Percentiles rank a stretch among this genome's conserved stretches.
Conservation (phyloP, 2,329 filamentous ascomycete species). For the Gaeumannomyces tritici region DNA sequence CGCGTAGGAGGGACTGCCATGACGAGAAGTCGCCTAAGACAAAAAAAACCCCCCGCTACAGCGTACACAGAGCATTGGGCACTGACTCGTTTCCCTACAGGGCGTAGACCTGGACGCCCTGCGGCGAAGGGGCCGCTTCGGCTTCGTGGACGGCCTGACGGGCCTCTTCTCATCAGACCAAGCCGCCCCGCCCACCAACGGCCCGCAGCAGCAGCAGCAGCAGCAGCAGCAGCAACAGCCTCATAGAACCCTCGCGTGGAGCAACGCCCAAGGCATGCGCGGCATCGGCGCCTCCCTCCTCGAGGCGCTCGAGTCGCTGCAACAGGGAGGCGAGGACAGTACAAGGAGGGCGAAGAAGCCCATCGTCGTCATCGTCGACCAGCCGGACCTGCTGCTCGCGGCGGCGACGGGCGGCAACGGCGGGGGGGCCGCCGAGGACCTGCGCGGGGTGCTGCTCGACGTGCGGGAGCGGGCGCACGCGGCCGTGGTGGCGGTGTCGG, state of each 20-base stretch:
- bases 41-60: neutral
- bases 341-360: conserved; percentile 21
- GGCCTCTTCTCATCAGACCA: conserved; percentile 33
- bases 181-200: neutral
- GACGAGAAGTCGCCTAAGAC: too few relatives aligned
- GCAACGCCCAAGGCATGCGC: neutral
- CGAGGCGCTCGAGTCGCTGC: conserved; percentile 26
- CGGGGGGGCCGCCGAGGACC: conserved; percentile 26
- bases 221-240: too few relatives aligned
- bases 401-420: conserved; percentile 29
- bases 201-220: neutral
- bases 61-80: too few relatives aligned
- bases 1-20: too few relatives aligned
- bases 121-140: conserved; percentile 48
- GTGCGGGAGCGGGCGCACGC: conserved; percentile 56
- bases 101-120: conserved; percentile 62
- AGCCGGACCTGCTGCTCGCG: conserved; percentile 55
- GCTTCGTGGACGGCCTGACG: conserved; percentile 67
- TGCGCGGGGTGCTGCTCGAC: conserved; percentile 47
- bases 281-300: conserved; percentile 17
- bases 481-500: conserved; percentile 58
- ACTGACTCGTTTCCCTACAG: conserved; percentile 21
- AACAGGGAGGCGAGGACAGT: too few relatives aligned
- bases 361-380: conserved; percentile 59
- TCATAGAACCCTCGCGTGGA: neutral